These are phyloP conservation scores for Cryptosporidium ubiquitum DNA, from an alignment of 169 alveolate species.

Conservation along the genomic window DNA sequence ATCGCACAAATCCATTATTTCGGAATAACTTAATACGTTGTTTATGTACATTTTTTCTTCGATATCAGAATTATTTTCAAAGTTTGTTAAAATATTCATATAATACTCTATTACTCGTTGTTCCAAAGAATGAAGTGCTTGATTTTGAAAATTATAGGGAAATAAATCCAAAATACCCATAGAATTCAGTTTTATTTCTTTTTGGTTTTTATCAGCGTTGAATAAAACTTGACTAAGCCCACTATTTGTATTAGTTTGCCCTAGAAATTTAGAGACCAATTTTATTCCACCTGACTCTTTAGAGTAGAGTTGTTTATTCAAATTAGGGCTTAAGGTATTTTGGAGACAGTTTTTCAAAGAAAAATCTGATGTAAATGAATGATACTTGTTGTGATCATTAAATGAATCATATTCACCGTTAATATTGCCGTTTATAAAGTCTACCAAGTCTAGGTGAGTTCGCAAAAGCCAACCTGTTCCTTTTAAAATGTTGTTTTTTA, in stretches of 20 bases:
- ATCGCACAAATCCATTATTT: conserved; percentile 61
- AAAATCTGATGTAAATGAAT: background rate
- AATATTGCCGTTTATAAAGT: conserved; percentile 7
- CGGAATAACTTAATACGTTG: conserved; percentile 16
- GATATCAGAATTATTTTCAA: background rate
- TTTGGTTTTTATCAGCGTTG: background rate
- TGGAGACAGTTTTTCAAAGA: background rate
- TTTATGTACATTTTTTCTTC: conserved; percentile 50
- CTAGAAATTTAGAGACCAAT: background rate
- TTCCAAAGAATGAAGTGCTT: background rate
- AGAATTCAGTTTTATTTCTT: background rate
- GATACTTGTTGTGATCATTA: background rate
- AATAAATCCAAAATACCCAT: background rate
- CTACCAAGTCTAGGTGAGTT: conserved; percentile 66
- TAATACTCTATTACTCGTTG: conserved; percentile 54
- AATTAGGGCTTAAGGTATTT: background rate
- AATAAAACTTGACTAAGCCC: background rate
- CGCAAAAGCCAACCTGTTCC: conserved; percentile 74
- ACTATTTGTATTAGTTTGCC: background rate
- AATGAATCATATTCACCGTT: background rate
- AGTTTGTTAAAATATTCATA: conserved; percentile 18
- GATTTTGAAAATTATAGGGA: background rate
- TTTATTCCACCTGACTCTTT: background rate
- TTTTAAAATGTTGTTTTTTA: conserved; percentile 40
- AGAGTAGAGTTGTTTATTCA: background rate